Evolutionary conservation across 371 early-diverging fungal species (phyloP).

Genomic region (Pancytospora philotis): DNA sequence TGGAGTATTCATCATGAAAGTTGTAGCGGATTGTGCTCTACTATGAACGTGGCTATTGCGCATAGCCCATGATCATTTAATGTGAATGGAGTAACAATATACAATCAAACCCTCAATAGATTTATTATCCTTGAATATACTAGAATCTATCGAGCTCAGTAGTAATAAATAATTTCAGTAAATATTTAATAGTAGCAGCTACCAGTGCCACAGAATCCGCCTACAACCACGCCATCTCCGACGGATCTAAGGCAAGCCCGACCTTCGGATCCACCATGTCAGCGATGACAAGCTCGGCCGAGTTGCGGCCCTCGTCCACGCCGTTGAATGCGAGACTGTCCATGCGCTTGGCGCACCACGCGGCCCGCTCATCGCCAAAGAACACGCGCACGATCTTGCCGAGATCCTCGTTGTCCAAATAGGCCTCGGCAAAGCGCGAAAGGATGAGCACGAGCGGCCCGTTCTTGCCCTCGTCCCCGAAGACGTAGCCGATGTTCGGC

Average conservation of each 20-base stretch:
- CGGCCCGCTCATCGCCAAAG: background rate
- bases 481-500: slow-evolving; percentile 1
- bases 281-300: background rate
- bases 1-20: too few relatives aligned
- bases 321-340: background rate
- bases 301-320: background rate
- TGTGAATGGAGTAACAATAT: too few relatives aligned
- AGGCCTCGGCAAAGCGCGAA: background rate
- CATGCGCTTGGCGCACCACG: background rate
- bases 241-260: background rate
- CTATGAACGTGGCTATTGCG: too few relatives aligned
- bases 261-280: slow-evolving; percentile 8
- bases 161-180: too few relatives aligned
- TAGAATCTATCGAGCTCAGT: too few relatives aligned
- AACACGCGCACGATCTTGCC: background rate
- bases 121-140: too few relatives aligned
- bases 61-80: too few relatives aligned
- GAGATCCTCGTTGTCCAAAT: background rate
- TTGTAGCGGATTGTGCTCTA: too few relatives aligned
- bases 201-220: too few relatives aligned
- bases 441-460: slow-evolving; percentile 14
- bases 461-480: slow-evolving; percentile 25
- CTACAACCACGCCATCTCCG: slow-evolving; percentile 12
- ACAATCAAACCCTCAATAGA: too few relatives aligned
- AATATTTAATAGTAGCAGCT: too few relatives aligned